Conservation (phyloP, 768 basidiomycete genomes). For the Boletellus emodensis region DNA sequence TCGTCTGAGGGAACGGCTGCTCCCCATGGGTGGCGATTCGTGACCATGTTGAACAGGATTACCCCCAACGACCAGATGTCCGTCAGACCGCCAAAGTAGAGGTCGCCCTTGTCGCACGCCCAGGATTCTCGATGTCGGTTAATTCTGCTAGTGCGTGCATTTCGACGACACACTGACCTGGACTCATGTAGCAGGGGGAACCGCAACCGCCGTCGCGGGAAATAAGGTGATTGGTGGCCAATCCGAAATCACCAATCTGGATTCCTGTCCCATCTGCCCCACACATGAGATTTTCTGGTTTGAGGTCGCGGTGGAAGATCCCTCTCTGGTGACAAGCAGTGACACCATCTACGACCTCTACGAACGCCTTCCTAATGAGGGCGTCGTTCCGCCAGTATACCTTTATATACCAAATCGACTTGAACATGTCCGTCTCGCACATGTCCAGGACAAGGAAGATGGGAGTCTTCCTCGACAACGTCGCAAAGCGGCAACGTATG, state of each 20-base stretch:
- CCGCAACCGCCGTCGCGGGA: conserved; percentile 53
- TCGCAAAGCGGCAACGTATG: conserved; percentile 67
- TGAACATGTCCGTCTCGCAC: conserved; percentile 63
- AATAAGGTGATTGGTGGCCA: conserved; percentile 44
- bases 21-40: conserved; percentile 32
- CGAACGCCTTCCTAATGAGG: conserved; percentile 61
- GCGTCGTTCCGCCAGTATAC: conserved; percentile 52
- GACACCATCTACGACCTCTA: conserved; percentile 75
- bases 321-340: conserved; percentile 62
- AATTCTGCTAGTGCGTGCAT: neutral
- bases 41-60: conserved; percentile 78
- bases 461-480: conserved; percentile 54
- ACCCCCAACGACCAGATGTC: conserved; percentile 77
- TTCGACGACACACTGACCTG: conserved; percentile 41
- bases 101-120: conserved; percentile 35
- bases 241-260: conserved; percentile 72
- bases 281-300: conserved; percentile 75
- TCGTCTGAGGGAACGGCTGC: neutral
- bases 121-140: conserved; percentile 48
- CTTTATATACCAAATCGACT: conserved; percentile 44
- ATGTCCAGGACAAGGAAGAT: conserved; percentile 62
- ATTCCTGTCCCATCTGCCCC: conserved; percentile 49
- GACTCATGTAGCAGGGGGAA: conserved; percentile 62
- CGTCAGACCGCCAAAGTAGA: conserved; percentile 12
- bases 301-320: conserved; percentile 80